Percentiles rank a stretch among this genome's conserved stretches.
These are phyloP conservation scores for Lentithecium fluviatile DNA, from an alignment of 495 filamentous ascomycete species.

Conservation along the genomic window DNA sequence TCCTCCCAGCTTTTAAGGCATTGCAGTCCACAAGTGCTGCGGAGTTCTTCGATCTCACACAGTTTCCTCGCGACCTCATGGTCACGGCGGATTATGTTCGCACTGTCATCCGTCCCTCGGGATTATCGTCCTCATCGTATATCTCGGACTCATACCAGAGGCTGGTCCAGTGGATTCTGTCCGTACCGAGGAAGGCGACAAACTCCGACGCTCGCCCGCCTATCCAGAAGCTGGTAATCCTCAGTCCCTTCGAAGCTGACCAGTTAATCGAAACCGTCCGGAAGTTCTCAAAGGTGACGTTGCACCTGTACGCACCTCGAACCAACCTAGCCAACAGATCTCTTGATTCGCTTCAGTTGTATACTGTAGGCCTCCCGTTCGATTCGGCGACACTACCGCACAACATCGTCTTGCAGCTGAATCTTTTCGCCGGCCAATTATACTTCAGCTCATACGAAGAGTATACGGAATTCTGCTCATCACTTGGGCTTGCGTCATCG, in stretches of 20 bases:
- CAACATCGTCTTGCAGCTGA: slow-evolving; percentile 43
- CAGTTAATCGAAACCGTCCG: slow-evolving; percentile 47
- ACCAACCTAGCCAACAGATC: slow-evolving; percentile 37
- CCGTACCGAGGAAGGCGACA: slow-evolving; percentile 32
- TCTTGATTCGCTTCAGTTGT: slow-evolving; percentile 21
- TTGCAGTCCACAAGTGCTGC: slow-evolving; percentile 47
- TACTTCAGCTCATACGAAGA: slow-evolving; percentile 57
- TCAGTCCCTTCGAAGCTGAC: slow-evolving; percentile 66
- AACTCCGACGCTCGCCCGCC: too few species aligned
- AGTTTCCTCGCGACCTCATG: slow-evolving; percentile 49
- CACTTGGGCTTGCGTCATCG: slow-evolving; percentile 49
- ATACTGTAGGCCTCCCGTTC: slow-evolving; percentile 1
- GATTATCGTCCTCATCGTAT: slow-evolving; percentile 8
- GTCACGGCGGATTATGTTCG: slow-evolving; percentile 57
- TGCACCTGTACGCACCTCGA: slow-evolving; percentile 62
- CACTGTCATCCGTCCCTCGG: slow-evolving; percentile 44
- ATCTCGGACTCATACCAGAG: slow-evolving; percentile 55
- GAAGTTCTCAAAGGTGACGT: slow-evolving; percentile 38
- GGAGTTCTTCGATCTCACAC: slow-evolving; percentile 32
- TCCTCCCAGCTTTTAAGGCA: slow-evolving; percentile 51
- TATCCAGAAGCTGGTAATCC: slow-evolving; percentile 53
- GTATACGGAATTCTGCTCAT: slow-evolving; percentile 54
- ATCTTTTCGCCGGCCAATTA: slow-evolving; percentile 67
- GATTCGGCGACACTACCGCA: background rate
- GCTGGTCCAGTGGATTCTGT: slow-evolving; percentile 61